Percentiles rank a stretch among this genome's conserved stretches.
These are phyloP conservation scores for Pseudopyricularia javanii DNA, from an alignment of 2,329 filamentous ascomycete genomes.

Conservation along the genomic window DNA sequence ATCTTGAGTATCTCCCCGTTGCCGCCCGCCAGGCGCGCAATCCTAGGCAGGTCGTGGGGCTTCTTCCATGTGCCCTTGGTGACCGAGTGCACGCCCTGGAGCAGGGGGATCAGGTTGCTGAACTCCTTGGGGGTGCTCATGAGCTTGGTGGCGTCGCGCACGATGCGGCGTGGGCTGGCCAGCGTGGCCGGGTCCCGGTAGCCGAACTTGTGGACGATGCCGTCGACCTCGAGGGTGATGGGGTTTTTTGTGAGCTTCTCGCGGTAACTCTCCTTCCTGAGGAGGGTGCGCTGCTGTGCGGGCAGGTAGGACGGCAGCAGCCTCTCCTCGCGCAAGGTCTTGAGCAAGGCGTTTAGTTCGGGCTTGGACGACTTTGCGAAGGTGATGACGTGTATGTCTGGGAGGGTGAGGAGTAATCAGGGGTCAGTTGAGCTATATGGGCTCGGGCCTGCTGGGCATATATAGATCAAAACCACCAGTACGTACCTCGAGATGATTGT, in stretches of 20 bases:
- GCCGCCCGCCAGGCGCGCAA: constrained; percentile 26
- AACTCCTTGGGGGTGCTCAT: constrained; percentile 39
- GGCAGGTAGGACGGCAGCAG: constrained; percentile 51
- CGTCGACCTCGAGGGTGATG: constrained; percentile 45
- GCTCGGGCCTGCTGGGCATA: no score
- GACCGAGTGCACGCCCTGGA: constrained; percentile 33
- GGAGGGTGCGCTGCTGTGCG: constrained; percentile 34
- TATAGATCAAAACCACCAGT: no score
- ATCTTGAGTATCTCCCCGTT: constrained; percentile 30
- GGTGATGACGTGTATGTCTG: constrained; percentile 19
- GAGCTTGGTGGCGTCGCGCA: constrained; percentile 23
- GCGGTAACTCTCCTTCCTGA: constrained; percentile 34
- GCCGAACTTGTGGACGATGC: constrained; percentile 38
- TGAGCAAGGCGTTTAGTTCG: constrained; percentile 40
- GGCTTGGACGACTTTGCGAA: constrained; percentile 39
- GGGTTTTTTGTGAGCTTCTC: constrained; percentile 40
- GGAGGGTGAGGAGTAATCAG: background rate
- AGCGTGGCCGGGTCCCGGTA: constrained; percentile 28
- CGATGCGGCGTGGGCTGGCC: constrained; percentile 25
- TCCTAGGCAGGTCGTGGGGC: constrained; percentile 19
- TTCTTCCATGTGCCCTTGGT: constrained; percentile 22
- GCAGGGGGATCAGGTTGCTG: constrained; percentile 35
- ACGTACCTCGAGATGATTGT: background rate
- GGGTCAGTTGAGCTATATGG: background rate
- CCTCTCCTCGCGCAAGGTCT: constrained; percentile 41